A percentile compares a stretch with the other conserved stretches of the same genome.
Conservation (phyloP, 1,284 basidiomycete species). For the Malassezia dermatis region DNA sequence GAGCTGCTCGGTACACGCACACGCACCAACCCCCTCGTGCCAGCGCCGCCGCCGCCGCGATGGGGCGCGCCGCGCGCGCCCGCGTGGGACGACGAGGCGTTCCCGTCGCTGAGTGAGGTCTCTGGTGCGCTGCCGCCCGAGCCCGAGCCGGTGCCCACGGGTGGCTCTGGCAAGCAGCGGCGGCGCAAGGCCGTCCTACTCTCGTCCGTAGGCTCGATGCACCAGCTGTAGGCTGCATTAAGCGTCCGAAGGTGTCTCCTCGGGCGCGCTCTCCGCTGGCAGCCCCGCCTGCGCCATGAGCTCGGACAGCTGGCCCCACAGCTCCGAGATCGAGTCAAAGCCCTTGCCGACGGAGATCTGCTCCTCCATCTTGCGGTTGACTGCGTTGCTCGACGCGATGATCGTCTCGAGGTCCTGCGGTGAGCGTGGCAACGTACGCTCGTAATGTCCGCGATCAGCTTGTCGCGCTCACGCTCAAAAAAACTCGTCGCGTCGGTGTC, state of each 20-base stretch:
- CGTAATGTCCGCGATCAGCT: conserved; percentile 61
- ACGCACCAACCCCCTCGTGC: not conserved
- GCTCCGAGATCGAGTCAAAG: conserved; percentile 73
- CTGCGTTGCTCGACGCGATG: conserved; percentile 70
- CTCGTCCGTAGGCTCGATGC: conserved; percentile 17
- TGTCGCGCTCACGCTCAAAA: conserved; percentile 67
- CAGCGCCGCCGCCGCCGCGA: not conserved
- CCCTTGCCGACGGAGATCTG: conserved; percentile 81
- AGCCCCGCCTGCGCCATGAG: conserved; percentile 55
- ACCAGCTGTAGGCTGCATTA: conserved; percentile 5
- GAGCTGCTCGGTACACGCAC: conserved; percentile 21
- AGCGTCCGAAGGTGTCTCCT: not conserved
- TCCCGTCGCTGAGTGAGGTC: conserved; percentile 4
- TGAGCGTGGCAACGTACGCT: conserved; percentile 50
- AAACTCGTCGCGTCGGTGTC: conserved; percentile 48
- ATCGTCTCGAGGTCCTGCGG: conserved; percentile 77
- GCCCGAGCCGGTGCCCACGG: not conserved
- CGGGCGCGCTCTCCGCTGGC: conserved; percentile 1
- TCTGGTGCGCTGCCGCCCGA: not conserved
- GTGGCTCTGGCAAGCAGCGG: conserved; percentile 11
- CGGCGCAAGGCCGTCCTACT: conserved; percentile 15
- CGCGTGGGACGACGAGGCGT: not conserved
- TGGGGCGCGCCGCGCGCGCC: conserved; percentile 5
- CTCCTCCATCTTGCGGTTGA: conserved; percentile 85
- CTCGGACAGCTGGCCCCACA: conserved; percentile 73